Evolutionary conservation across 2,329 filamentous ascomycete species (phyloP), one percentile per base, ranked within the genome.

Genomic region (Alternaria gansuensis): DNA sequence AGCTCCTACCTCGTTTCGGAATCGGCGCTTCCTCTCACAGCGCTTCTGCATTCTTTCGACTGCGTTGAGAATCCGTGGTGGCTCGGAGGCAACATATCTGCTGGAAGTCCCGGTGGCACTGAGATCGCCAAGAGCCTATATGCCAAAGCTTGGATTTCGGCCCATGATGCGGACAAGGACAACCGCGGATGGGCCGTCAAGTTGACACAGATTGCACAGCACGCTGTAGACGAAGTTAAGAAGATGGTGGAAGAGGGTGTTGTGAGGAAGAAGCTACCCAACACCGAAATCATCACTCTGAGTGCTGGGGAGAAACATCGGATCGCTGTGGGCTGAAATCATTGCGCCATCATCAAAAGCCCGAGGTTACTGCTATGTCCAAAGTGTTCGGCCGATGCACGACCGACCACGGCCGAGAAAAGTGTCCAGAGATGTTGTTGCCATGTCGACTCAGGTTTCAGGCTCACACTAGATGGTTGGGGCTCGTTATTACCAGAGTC

Each of bases 31-130:
- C 88, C 87, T 0, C 77, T 91, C 17, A 89, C 86, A 0, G 83
- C 84, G 0, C 82, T 91, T 4, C 79, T 91, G 14, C 88, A 90
- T 71, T 85, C 84, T 52, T 87, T 90, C 75, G 85, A 89, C 66
- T 78, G 78, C 8, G 82, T 88, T 26, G 77, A 81, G 21, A 87
- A 85, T 43, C 85, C 85, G 0, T 88, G 85, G 84, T 88, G 85
- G 75, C 73, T 88, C 2, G 87, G 86, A 34, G 86, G 87, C 0
- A 83, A 85, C 51, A 83, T 87, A 51, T 84, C 83, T 24, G 79
- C 81, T 2, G 87, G 87, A 0, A 82, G 82, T 9, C 84, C 86
- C 0, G 81, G 83, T 10, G 88, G 88, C 0, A 72, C 83, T 26
- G 82, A 86, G 56, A 84, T 87, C 26, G 86, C 86, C 2, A 75